Base-by-base conservation (phyloP, 1,284 basidiomycete species). In the Apiotrichum veenhuisii region DNA sequence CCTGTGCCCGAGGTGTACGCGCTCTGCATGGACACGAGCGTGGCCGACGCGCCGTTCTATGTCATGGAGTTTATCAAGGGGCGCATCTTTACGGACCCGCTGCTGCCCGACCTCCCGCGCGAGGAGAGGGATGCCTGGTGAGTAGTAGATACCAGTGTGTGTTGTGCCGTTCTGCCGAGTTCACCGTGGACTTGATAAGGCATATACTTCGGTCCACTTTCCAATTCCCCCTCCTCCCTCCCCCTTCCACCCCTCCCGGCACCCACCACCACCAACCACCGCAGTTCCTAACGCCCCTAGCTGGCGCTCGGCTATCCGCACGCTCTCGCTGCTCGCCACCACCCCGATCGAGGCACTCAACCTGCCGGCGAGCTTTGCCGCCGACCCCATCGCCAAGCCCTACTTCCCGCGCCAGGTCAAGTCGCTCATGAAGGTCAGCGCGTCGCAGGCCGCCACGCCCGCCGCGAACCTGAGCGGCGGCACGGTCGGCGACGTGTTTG, bases 321-420 rank as follows among this genome's bases (percentile, higher is more conserved):
- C 89, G 0, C 83, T 96, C 8, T 86, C 87, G 5, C 80, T 83
- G 1, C 81, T 98, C 12, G 85, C 87, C 48, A 84, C 84, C 7
- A 81, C 97, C 52, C 80, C 83, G 49, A 88, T 91, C 2, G 68
- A 77, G 30, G 79, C 79, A 2, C 78, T 97, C 23, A 87, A 88
- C 1, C 82, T 98, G 3, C 73, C 18, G 78, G 77, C 22, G 78
- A 61, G 81, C 33, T 96, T 94, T 65, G 93, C 89, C 0, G 87
- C 91, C 11, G 78, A 82, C 10, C 85, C 64, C 3, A 27, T 47
- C 14, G 30, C 52, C 10, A 74, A 83, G 17, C 82, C 84, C 56
- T 96, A 92, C 74, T 98, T 93, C 78, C 87, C 91, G 7, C 85
- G 95, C 8, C 94, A 98, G 78, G 89, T 97, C 73, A 89, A 85